Conservation (phyloP, 768 basidiomycete species). For the Xerocomus spinulosus region DNA sequence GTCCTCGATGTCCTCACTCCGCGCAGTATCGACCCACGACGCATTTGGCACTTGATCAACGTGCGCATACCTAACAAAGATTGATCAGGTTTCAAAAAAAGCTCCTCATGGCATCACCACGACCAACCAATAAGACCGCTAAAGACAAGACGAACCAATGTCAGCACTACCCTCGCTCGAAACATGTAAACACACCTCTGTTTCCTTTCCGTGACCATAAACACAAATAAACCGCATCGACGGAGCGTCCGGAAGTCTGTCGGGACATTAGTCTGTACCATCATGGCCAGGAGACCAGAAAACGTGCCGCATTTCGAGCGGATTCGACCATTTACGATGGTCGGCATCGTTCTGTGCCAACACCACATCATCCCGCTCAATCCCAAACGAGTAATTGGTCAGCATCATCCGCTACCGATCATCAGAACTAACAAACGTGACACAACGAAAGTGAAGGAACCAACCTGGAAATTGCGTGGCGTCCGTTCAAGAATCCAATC, state of each 20-base stretch:
- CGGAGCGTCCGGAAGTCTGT: conserved; percentile 81
- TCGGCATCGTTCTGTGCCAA: conserved; percentile 67
- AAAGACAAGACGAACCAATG: neutral
- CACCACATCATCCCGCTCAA: conserved; percentile 68
- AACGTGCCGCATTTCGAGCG: conserved; percentile 69
- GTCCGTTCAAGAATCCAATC: conserved; percentile 82
- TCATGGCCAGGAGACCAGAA: too few relatives aligned
- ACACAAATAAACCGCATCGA: conserved; percentile 90
- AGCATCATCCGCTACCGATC: conserved; percentile 34
- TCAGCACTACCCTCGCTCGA: neutral
- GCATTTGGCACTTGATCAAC: conserved; percentile 68
- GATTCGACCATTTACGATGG: conserved; percentile 88
- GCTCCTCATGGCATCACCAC: conserved; percentile 1
- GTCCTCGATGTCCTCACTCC: conserved; percentile 43
- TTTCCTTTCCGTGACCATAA: conserved; percentile 95
- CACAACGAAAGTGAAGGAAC: too few relatives aligned
- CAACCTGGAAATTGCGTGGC: conserved; percentile 73
- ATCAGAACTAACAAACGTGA: neutral
- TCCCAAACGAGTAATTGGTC: conserved; percentile 84
- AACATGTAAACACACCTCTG: conserved; percentile 54
- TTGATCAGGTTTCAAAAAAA: neutral
- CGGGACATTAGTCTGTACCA: too few relatives aligned
- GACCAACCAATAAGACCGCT: conserved; percentile 81
- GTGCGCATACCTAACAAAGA: conserved; percentile 57
- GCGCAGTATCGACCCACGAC: conserved; percentile 39